A percentile compares a stretch with the other conserved stretches of the same genome.
These are phyloP conservation scores for Ceratocystis alfenasii DNA, from an alignment of 2,329 filamentous ascomycete species.

Conservation along the genomic window DNA sequence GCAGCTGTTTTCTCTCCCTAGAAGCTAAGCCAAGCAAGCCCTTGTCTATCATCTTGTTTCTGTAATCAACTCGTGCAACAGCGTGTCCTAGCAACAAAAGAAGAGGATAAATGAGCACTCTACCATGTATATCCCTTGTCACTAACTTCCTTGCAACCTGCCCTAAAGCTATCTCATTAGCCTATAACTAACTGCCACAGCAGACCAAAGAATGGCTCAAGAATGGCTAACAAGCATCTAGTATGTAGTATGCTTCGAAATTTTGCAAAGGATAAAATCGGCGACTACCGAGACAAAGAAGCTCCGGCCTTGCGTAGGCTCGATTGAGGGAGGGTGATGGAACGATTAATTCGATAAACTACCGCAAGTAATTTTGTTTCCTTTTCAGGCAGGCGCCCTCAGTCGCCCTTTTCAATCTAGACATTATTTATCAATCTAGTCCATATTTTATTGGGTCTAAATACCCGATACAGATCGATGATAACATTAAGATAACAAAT, in stretches of 20 bases:
- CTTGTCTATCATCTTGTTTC: neutral
- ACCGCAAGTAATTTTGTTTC: neutral
- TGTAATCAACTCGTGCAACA: constrained; percentile 2
- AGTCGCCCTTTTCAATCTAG: neutral
- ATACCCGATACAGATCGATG: neutral
- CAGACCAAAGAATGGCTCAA: too few species aligned
- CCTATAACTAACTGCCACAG: too few species aligned
- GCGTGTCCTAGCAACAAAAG: constrained; percentile 4
- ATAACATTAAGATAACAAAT: neutral
- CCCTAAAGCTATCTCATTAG: neutral
- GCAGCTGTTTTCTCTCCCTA: neutral
- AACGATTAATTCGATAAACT: neutral
- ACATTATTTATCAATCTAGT: neutral
- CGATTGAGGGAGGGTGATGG: neutral
- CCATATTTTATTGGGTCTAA: neutral
- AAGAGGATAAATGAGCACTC: neutral
- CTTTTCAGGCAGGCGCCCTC: neutral
- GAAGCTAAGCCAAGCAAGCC: neutral
- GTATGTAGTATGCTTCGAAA: neutral
- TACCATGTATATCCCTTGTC: neutral
- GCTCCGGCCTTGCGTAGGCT: neutral
- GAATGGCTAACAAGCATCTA: too few species aligned
- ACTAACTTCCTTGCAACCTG: neutral
- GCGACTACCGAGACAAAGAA: neutral
- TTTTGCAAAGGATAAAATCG: neutral